Base-by-base conservation (phyloP, 2,329 filamentous ascomycete species). In the Fusarium sp. region DNA sequence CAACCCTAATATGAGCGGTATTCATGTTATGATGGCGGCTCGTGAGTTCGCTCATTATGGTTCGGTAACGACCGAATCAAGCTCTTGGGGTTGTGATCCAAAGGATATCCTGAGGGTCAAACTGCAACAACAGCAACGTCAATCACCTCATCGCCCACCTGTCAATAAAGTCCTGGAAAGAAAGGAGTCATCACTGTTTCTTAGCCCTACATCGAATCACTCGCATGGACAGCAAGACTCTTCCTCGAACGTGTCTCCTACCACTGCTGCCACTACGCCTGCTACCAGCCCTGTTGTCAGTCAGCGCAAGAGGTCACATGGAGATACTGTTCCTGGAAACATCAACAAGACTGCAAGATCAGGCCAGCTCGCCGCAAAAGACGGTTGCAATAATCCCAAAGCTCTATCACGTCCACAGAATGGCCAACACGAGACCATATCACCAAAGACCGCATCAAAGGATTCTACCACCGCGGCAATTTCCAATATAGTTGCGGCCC, bases 41-140 rank as follows among this genome's bases (percentile, higher is more conserved):
- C 5, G 14, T 12, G 39, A 24, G 5, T 21, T 53, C n/a, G 4
- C 32, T 26, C 38, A 19, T 5, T 21, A 5, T 11, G 26, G 26
- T 28, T 23, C 12, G 4, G 23, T 5, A 0, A n/a, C 34, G 7
- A 12, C 23, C 2, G 14, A 8, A 1, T 8, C 21, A 2, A 4
- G 14, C 2, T 11, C 3, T 7, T 56, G 54, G 54, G 17, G 19
- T 2, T 4, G 17, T 15, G 19, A 30, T 1, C 54, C 47, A 0
- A 17, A 14, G 7, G 1, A 6, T 6, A 19, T 17, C 2, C n/a
- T 56, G n/a, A n/a, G 8, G 4, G 5, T 7, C 1, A 3, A 20
- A 4, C 5, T 56, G 15, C 4, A 28, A 4, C n/a, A 36, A n/a
- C 34, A 36, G 17, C 5, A n/a, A n/a, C 32, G n/a, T 10, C 17